Evolutionary conservation across 208 protist species (phyloP), one percentile per base, ranked within the genome.

Genomic region (Crithidia bombi): DNA sequence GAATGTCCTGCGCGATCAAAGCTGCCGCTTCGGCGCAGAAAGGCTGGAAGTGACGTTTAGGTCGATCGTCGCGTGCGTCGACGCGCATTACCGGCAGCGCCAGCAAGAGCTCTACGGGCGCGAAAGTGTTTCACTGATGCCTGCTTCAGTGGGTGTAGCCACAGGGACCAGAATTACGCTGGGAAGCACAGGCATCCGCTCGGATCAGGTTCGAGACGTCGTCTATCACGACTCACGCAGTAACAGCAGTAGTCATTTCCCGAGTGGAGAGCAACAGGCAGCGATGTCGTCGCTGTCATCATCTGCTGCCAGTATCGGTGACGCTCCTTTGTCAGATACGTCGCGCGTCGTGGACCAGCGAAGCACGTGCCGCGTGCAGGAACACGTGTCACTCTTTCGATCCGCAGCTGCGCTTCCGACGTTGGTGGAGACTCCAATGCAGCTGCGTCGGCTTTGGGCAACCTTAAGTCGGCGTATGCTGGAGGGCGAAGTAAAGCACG

Each of bases 1-100:
- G 5, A 17, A 44, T 1, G 55, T 64, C 51, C 44, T 86, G 30
- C 74, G 80, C 14, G 82, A 84, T 52, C 70, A 28, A 69, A 62
- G 0, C 52, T 73, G 30, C 46, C 49, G 49, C 57, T 84, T n/a
- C 54, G 65, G 15, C 43, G 55, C 33, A 44, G 64, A 10, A 73
- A 79, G 32, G 47, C 2, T 80, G 9, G 79, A 81, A 28, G 44
- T 76, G 28, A 57, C 69, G 14, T 71, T 89, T 35, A 69, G 73
- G 41, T 73, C 81, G 5, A 21, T 86, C 28, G 46, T 77, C 5
- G 44, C 78, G 2, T 74, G 78, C 5, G 78, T 78, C 12, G 35
- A 38, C 35, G 41, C 52, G 15, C 76, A 79, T 46, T 72, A 75
- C 3, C 54, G 50, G 33, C 69, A 74, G 35, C 62, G 79, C 65